Evolutionary conservation across 495 filamentous ascomycete genomes (phyloP).

Genomic region (Aspergillus avenaceus): DNA sequence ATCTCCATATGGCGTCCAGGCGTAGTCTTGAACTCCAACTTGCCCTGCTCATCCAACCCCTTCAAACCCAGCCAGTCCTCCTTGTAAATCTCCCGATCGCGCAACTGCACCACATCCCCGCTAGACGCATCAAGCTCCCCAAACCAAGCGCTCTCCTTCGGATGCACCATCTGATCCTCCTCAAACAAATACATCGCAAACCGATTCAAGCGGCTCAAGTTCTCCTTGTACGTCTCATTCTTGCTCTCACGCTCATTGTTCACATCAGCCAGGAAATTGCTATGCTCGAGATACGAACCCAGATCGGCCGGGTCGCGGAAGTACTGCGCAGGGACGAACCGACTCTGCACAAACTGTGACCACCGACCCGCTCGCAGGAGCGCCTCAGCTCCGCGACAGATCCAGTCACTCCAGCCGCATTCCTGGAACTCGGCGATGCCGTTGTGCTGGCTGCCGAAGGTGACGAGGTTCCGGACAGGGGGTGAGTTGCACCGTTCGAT

Average conservation of each 20-base stretch:
- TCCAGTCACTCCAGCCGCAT: constrained; percentile 63
- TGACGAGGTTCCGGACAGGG: constrained; percentile 77
- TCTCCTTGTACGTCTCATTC: constrained; percentile 69
- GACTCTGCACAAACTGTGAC: constrained; percentile 67
- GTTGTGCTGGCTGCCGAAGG: constrained; percentile 91
- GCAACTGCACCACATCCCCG: constrained; percentile 59
- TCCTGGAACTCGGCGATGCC: constrained; percentile 80
- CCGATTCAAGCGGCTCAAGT: constrained; percentile 64
- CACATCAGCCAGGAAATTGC: constrained; percentile 96
- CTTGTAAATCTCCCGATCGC: constrained; percentile 70
- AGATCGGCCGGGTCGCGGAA: constrained; percentile 72
- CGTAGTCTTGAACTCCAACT: constrained; percentile 64
- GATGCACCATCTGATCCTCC: constrained; percentile 80
- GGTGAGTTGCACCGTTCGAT: constrained; percentile 85
- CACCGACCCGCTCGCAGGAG: constrained; percentile 72
- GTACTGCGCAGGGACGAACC: constrained; percentile 91
- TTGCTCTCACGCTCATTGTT: constrained; percentile 84
- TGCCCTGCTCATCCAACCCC: constrained; percentile 73
- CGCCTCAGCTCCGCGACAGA: constrained; percentile 73
- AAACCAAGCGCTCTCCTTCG: constrained; percentile 91
- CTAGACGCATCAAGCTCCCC: constrained; percentile 71
- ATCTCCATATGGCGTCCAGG: constrained; percentile 84
- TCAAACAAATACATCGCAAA: constrained; percentile 91
- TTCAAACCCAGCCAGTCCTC: constrained; percentile 95
- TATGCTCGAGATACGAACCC: constrained; percentile 71